Evolutionary conservation across 2,329 filamentous ascomycete species (phyloP).

Genomic region (Bretziella fagacearum): DNA sequence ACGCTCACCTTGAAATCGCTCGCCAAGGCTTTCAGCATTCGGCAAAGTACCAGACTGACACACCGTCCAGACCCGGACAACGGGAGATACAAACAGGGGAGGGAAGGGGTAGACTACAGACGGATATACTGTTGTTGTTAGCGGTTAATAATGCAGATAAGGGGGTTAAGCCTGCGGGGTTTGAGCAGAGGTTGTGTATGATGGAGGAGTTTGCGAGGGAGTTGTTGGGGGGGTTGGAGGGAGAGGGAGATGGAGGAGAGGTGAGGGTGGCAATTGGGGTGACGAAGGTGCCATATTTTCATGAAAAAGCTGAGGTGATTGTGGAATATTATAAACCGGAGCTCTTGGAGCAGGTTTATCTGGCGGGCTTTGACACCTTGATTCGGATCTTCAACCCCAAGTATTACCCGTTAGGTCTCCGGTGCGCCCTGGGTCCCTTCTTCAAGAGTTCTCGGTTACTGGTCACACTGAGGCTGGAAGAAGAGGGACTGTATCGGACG

Average conservation of each 20-base stretch:
- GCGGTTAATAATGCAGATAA: constrained; percentile 51
- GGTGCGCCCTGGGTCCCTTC: constrained; percentile 39
- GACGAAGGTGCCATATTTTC: constrained; percentile 57
- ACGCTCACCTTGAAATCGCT: constrained; percentile 29
- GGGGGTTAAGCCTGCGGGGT: constrained; percentile 47
- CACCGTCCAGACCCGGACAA: constrained; percentile 2
- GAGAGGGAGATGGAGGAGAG: constrained; percentile 49
- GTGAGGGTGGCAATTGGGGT: constrained; percentile 48
- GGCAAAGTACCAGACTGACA: background rate
- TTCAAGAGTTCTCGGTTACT: constrained; percentile 41
- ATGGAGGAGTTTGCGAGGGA: constrained; percentile 54
- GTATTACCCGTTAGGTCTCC: constrained; percentile 37
- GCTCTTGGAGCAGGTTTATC: constrained; percentile 41
- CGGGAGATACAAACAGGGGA: too few species aligned
- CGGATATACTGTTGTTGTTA: constrained; percentile 39
- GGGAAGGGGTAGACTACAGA: too few species aligned
- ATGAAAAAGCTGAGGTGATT: constrained; percentile 44
- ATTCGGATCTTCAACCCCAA: constrained; percentile 55
- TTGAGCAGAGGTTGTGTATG: constrained; percentile 50
- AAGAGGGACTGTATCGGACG: too few species aligned
- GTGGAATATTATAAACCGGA: constrained; percentile 30
- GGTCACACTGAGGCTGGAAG: constrained; percentile 20
- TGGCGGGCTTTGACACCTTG: constrained; percentile 62
- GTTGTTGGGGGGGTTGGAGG: constrained; percentile 45
- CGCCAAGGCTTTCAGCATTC: background rate